phyloP scores from a whole-genome alignment of 2,329 filamentous ascomycete genomes.

The Ophiosphaerella herpotricha region DNA sequence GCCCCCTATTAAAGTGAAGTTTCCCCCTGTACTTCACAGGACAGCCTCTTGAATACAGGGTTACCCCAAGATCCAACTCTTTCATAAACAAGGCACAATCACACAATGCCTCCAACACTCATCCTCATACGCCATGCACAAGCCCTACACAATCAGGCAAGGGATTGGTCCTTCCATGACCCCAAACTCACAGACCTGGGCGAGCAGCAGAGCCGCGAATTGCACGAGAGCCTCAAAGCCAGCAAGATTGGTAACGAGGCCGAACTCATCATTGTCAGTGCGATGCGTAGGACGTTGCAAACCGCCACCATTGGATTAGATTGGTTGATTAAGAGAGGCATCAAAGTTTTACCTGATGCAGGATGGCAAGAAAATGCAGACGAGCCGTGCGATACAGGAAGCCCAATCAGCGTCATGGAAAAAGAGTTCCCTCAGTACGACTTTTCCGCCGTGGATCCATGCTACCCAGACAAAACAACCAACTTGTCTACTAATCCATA shows the following conservation, averaged over 20 bases:
- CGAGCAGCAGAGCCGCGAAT: slow-evolving; percentile 46
- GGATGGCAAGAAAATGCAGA: slow-evolving; percentile 64
- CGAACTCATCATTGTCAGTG: slow-evolving; percentile 64
- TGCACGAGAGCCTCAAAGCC: slow-evolving; percentile 45
- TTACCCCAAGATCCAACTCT: background rate
- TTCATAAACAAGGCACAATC: background rate
- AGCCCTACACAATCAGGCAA: slow-evolving; percentile 51
- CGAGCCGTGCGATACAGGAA: slow-evolving; percentile 66
- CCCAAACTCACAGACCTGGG: slow-evolving; percentile 50
- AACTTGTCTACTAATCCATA: slow-evolving; percentile 49
- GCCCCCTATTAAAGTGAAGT: too few relatives aligned
- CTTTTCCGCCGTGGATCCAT: slow-evolving; percentile 61
- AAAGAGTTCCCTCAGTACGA: slow-evolving; percentile 61
- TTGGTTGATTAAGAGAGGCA: slow-evolving; percentile 57
- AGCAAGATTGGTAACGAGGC: slow-evolving; percentile 50
- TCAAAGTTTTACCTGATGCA: slow-evolving; percentile 62
- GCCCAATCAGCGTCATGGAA: slow-evolving; percentile 50
- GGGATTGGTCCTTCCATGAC: slow-evolving; percentile 49
- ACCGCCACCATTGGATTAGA: slow-evolving; percentile 63
- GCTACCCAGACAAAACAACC: slow-evolving; percentile 67
- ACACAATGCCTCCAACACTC: slow-evolving; percentile 50
- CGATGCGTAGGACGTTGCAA: slow-evolving; percentile 69
- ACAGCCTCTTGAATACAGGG: background rate
- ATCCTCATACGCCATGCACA: slow-evolving; percentile 53
- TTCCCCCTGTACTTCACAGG: too few relatives aligned